Evolutionary conservation across 1,284 basidiomycete species (phyloP).

Genomic region (Ustilago bromivora): DNA sequence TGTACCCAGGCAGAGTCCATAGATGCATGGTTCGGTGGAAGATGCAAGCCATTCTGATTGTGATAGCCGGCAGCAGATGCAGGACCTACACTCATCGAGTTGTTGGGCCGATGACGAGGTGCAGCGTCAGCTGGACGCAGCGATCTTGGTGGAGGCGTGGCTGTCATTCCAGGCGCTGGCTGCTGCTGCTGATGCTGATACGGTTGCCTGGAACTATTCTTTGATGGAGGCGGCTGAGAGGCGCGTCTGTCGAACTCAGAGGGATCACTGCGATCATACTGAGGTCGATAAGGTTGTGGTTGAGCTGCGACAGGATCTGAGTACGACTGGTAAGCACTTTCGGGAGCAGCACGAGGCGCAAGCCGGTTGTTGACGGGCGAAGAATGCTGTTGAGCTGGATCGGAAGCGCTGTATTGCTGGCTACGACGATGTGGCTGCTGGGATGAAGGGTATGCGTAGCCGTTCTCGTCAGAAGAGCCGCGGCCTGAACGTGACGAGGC

Average conservation of each 20-base stretch:
- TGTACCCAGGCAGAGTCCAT: slow-evolving; percentile 6
- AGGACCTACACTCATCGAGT: slow-evolving; percentile 14
- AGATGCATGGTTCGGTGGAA: background rate
- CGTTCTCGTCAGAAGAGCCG: slow-evolving; percentile 21
- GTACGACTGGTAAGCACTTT: slow-evolving; percentile 30
- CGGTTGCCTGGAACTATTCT: background rate
- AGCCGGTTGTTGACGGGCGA: slow-evolving; percentile 30
- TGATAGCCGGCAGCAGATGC: slow-evolving; percentile 15
- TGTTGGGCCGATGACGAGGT: slow-evolving; percentile 12
- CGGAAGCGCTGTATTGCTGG: slow-evolving; percentile 20
- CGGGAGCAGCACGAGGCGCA: background rate
- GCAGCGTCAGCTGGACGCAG: slow-evolving; percentile 28
- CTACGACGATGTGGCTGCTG: slow-evolving; percentile 23
- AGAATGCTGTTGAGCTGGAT: background rate
- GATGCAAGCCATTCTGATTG: slow-evolving; percentile 1
- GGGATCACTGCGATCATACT: slow-evolving; percentile 16
- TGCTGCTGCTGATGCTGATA: slow-evolving; percentile 15
- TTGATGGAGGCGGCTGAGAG: slow-evolving; percentile 2
- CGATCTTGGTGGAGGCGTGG: slow-evolving; percentile 19
- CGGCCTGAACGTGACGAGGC: slow-evolving; percentile 19
- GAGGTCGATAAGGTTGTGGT: slow-evolving; percentile 10
- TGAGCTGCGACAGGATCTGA: slow-evolving; percentile 25
- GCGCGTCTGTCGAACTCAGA: slow-evolving; percentile 12
- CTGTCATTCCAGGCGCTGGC: background rate
- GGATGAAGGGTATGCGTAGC: slow-evolving; percentile 16